Base-by-base conservation (phyloP, 1,284 basidiomycete species). In the Volvariella volvacea region DNA sequence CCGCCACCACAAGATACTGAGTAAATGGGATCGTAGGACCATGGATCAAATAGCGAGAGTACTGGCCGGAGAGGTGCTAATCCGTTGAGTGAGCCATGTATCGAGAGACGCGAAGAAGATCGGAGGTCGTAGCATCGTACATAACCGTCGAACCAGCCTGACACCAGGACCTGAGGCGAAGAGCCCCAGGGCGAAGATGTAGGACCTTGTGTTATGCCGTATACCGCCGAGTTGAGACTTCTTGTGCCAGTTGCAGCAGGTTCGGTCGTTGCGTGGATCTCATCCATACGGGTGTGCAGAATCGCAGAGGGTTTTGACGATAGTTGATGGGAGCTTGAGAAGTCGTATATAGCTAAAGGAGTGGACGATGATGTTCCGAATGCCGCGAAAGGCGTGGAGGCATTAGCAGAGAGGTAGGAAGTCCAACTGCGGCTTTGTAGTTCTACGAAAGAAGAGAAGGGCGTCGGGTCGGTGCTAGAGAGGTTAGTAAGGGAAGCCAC, bases 71-170 rank as follows among this genome's bases (percentile, higher is more conserved):
- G 69, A 39, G 63, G 58, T 42, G 60, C 49, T 14, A 54, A 46
- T 3, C 41, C 50, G 2, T 16, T 14, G 44, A 19, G 36, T 45
- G 33, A 25, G 50, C 22, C 22, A 25, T 46, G 47, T 50, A 8
- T 44, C 34, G 51, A 48, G 6, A 48, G 39, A 8, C 59, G 55
- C 16, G 58, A 60, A 17, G 74, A 65, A 14, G 71, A 66, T 21
- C 86, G 83, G 21, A 88, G 69, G 59, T 89, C 86, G 59, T 88
- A 78, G 40, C 85, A 71, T 36, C 74, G 71, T 22, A 87, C 80
- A 41, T 69, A 58, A 4, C 86, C 82, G 55, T 89, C 84, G 59
- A 78, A 88, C 86, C 87, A 89, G 1, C 86, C 86, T 2, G 82
- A 80, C 31, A 87, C 70, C n/a, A 89, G 47, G 17, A 86, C 71